Evolutionary conservation across 176 grass and related monocot genomes (phyloP).

Genomic region (Oryza brachyantha): DNA sequence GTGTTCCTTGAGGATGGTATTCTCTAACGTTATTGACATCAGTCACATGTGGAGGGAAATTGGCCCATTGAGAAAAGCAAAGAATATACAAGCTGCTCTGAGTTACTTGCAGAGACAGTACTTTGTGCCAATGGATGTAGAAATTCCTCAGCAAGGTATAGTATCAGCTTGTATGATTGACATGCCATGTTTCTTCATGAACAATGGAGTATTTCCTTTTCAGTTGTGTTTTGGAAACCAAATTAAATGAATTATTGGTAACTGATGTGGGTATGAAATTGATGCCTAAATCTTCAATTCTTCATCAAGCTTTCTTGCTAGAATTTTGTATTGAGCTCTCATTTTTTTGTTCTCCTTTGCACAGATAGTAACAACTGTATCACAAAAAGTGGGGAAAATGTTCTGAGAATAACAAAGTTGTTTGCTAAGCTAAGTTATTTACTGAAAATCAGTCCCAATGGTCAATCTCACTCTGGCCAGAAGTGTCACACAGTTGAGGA

Average conservation of each 20-base stretch:
- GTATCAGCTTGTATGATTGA: constrained; percentile 23
- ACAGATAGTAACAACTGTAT: constrained; percentile 48
- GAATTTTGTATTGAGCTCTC: constrained; percentile 17
- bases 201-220: constrained; percentile 1
- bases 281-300: background rate
- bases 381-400: constrained; percentile 65
- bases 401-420: constrained; percentile 69
- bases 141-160: constrained; percentile 73
- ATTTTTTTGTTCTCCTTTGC: constrained; percentile 9
- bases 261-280: constrained; percentile 6
- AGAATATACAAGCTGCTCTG: constrained; percentile 69
- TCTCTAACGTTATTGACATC: constrained; percentile 75
- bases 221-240: constrained; percentile 1
- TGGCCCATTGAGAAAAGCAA: constrained; percentile 72
- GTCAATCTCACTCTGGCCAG: constrained; percentile 24
- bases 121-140: constrained; percentile 65
- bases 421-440: constrained; percentile 70
- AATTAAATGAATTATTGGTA: constrained; percentile 4
- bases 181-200: constrained; percentile 1
- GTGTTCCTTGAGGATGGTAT: constrained; percentile 89
- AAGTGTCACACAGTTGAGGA: constrained; percentile 52
- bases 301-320: constrained; percentile 2
- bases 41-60: constrained; percentile 82
- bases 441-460: constrained; percentile 47
- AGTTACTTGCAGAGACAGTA: constrained; percentile 72